Percentiles rank a stretch among this genome's conserved stretches.
These are phyloP conservation scores for Biscogniauxia marginata DNA, from an alignment of 2,329 filamentous ascomycete species.

Conservation along the genomic window DNA sequence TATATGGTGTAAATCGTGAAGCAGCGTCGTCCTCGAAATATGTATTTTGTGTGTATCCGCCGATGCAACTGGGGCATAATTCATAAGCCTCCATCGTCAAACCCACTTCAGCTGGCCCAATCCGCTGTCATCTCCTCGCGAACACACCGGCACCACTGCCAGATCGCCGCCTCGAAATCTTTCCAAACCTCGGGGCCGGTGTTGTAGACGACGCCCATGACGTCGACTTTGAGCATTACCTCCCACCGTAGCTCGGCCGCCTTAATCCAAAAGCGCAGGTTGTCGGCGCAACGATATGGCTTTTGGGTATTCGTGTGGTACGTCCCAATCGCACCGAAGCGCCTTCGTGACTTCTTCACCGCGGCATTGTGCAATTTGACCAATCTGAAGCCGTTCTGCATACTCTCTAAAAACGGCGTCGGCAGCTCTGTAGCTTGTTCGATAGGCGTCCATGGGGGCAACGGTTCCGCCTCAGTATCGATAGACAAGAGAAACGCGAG, in stretches of 20 bases:
- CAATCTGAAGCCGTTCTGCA: constrained; percentile 78
- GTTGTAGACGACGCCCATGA: constrained; percentile 81
- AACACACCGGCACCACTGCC: constrained; percentile 80
- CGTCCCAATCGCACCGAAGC: constrained; percentile 83
- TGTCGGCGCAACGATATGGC: constrained; percentile 91
- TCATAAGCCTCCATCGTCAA: constrained; percentile 15
- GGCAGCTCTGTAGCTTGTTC: constrained; percentile 52
- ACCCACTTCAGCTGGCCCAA: constrained; percentile 32
- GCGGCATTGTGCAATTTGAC: constrained; percentile 88
- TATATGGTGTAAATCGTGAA: constrained; percentile 17
- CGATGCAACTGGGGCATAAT: background rate
- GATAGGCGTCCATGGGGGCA: constrained; percentile 68
- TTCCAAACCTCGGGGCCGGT: constrained; percentile 69
- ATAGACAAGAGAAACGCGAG: constrained; percentile 79
- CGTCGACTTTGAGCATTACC: constrained; percentile 76
- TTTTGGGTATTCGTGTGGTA: constrained; percentile 94
- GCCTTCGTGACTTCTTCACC: constrained; percentile 78
- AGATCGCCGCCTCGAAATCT: constrained; percentile 78
- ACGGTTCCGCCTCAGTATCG: constrained; percentile 54
- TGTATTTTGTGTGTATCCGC: background rate
- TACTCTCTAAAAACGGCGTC: constrained; percentile 69
- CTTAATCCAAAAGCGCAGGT: constrained; percentile 94
- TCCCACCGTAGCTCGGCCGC: constrained; percentile 94
- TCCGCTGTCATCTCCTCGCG: constrained; percentile 81
- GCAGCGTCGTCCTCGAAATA: constrained; percentile 8